Base-by-base conservation (phyloP, 805 yeast species). In the Monosporozyma unispora region DNA sequence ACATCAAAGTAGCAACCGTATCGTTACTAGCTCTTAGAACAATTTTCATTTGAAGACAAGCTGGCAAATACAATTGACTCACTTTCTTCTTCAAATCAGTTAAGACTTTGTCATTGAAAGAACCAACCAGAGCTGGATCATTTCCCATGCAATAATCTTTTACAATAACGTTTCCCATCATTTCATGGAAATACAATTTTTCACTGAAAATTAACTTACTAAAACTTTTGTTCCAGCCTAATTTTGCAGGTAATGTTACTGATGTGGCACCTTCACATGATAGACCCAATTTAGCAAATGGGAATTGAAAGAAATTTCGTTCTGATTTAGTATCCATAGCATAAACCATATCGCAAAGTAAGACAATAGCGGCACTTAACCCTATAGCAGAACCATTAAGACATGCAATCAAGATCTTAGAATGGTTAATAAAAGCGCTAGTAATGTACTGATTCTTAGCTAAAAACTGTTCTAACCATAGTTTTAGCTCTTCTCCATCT, bases 351-450 rank as follows among this genome's bases (percentile, higher is more conserved):
- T 88, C 96, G 66, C 85, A 80, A 48, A 84, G 68, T n/a, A 83
- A 77, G 11, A 87, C 81, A 47, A 88, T 64, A 0, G 89, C 88
- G 2, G 90, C 80, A 29, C 81, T 71, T 51, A 88, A 73, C 0
- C 96, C 96, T 51, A 88, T 76, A 4, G 80, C 95, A 0, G 96
- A 96, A 0, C 96, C 96, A 62, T 88, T 88, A 50, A 88, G 71
- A 3, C 88, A 90, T 42, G 79, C 78, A 25, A 81, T 81, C 35
- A 88, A 68, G 8, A 87, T 72, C 62, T 88, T 88, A 9, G 74
- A 67, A 66, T 88, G 96, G 58, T 80, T 77, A 54, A 79, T 77
- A 62, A 86, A 79, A 37, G 82, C 71, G 54, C 80, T 77, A 4
- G 93, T 81, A 48, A 88, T 67, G 58, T 75, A 81, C 25, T 81